Conservation (phyloP, 768 basidiomycete species). For the Lyophyllum semitale region DNA sequence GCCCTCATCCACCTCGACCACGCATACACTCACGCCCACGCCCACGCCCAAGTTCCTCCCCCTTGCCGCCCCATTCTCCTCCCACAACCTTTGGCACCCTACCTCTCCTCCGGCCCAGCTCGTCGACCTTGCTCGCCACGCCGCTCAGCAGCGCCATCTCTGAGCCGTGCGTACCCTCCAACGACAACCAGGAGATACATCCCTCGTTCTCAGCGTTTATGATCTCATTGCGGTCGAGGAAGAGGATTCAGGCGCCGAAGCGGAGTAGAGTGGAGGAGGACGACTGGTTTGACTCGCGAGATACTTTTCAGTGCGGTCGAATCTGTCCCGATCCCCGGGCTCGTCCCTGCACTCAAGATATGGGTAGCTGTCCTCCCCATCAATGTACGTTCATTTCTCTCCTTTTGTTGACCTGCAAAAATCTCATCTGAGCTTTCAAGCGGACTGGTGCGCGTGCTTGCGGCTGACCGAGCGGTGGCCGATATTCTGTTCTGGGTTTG, state of each 20-base stretch:
- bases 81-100: conserved; percentile 8
- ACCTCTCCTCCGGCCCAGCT: neutral
- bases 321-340: conserved; percentile 57
- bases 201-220: conserved; percentile 2
- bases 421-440: no score
- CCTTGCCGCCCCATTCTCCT: neutral
- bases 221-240: no score
- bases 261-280: no score
- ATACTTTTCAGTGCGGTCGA: conserved; percentile 40
- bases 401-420: no score
- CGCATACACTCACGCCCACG: neutral
- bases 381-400: no score
- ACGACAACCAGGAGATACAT: neutral
- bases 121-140: conserved; percentile 6
- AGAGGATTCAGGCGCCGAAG: no score
- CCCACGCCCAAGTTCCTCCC: neutral
- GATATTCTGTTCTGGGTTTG: conserved; percentile 62
- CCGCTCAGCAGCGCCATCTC: conserved; percentile 14
- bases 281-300: conserved; percentile 43
- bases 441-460: conserved; percentile 66
- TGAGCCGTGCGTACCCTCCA: conserved; percentile 5
- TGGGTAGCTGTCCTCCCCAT: no score
- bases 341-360: conserved; percentile 55
- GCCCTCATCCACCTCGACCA: neutral
- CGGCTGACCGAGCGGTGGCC: conserved; percentile 76